phyloP scores from a whole-genome alignment of 116 monocot species.

The Trichopus zeylanicus region DNA sequence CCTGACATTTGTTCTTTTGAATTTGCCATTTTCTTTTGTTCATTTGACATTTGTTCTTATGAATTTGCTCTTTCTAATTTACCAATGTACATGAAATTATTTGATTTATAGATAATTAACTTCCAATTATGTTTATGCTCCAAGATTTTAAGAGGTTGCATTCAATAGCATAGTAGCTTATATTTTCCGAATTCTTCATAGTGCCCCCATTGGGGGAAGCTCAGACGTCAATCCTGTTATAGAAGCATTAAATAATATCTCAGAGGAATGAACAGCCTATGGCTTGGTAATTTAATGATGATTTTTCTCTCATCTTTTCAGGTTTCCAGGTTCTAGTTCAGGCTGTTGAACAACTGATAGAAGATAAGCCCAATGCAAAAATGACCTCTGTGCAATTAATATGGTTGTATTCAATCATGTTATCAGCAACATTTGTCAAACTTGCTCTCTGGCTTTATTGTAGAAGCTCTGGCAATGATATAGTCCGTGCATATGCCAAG shows the following conservation, averaged over 20 bases:
- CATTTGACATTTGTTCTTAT: too few species aligned
- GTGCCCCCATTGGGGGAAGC: too few species aligned
- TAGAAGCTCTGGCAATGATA: constrained; percentile 69
- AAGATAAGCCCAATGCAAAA: constrained; percentile 36
- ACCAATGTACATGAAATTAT: too few species aligned
- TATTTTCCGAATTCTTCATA: too few species aligned
- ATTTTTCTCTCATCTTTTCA: constrained; percentile 9
- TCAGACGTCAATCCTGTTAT: too few species aligned
- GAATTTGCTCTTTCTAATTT: too few species aligned
- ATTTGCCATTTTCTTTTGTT: too few species aligned
- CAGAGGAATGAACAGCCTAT: not conserved
- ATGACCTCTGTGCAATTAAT: constrained; percentile 40
- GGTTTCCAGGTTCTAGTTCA: constrained; percentile 89
- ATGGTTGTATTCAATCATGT: constrained; percentile 85
- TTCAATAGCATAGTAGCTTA: too few species aligned
- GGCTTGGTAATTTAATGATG: not conserved
- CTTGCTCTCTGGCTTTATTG: constrained; percentile 88
- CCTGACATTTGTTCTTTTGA: not conserved
- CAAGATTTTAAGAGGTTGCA: too few species aligned
- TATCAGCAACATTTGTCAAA: constrained; percentile 76
- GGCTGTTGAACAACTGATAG: constrained; percentile 66
- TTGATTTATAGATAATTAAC: too few species aligned
- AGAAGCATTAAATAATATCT: too few species aligned
- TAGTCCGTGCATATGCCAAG: constrained; percentile 95
- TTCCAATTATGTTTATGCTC: too few species aligned